These are phyloP conservation scores for Ambrosia artemisiifolia DNA, from an alignment of 129 eudicot genomes.

Conservation along the genomic window DNA sequence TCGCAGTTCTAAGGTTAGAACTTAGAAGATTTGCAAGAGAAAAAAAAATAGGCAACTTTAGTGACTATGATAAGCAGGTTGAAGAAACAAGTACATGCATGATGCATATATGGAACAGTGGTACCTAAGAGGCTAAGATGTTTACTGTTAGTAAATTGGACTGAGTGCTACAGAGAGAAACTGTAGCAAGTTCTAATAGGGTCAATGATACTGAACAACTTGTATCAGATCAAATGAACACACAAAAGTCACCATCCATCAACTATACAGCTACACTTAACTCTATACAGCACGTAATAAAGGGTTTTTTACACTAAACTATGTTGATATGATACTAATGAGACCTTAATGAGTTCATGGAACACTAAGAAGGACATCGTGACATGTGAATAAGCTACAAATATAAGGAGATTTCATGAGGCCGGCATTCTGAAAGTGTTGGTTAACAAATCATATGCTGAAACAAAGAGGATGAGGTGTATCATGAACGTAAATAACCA, in stretches of 20 bases:
- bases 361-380: background rate
- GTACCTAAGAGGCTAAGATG: background rate
- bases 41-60: background rate
- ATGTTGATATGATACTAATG: background rate
- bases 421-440: constrained; percentile 7
- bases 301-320: background rate
- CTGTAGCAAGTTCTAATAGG: background rate
- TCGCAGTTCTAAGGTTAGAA: background rate
- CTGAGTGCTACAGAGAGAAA: background rate
- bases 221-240: background rate
- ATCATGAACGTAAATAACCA: background rate
- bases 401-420: constrained; percentile 2
- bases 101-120: background rate
- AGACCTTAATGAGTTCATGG: background rate
- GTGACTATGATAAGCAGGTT: background rate
- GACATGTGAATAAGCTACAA: background rate
- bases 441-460: constrained; percentile 7
- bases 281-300: background rate
- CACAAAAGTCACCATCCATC: background rate
- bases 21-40: background rate
- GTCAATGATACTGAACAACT: constrained; percentile 2
- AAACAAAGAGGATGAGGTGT: background rate
- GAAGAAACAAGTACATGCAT: constrained; percentile 7
- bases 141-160: background rate
- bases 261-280: background rate